phyloP scores from a whole-genome alignment of 2,329 filamentous ascomycete genomes.

The Periconia digitata region DNA sequence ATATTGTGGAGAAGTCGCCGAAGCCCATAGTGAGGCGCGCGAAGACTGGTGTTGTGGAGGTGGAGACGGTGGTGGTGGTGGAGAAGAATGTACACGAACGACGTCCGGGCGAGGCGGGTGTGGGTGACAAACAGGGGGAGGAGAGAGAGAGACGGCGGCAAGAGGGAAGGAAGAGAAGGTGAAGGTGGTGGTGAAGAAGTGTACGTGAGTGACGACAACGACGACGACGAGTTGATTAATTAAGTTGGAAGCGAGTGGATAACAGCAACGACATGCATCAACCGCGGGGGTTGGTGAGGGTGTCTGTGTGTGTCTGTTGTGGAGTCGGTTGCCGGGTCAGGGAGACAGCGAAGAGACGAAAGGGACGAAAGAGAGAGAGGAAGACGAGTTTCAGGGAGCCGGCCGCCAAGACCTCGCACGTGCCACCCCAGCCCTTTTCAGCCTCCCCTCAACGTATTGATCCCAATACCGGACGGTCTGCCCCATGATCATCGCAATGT shows the following conservation, averaged over 20 bases:
- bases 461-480: no score
- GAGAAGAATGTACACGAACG: background rate
- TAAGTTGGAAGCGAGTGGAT: conserved; percentile 12
- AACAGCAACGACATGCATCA: background rate
- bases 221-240: conserved; percentile 13
- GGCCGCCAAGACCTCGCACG: background rate
- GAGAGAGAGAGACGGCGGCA: no score
- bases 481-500: no score
- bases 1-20: conserved; percentile 86
- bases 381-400: background rate
- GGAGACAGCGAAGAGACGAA: conserved; percentile 14
- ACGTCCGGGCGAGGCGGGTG: background rate
- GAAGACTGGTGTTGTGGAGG: background rate
- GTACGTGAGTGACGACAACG: background rate
- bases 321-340: conserved; percentile 29
- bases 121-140: background rate
- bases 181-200: no score
- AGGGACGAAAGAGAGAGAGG: background rate
- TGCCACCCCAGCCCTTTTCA: background rate
- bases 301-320: no score
- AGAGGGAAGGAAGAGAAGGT: no score
- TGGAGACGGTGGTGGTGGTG: background rate
- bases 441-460: conserved; percentile 3
- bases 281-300: conserved; percentile 33
- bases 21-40: conserved; percentile 66